A percentile compares a stretch with the other conserved stretches of the same genome.
These are phyloP conservation scores for Pseudozyma sp. DNA, from an alignment of 1,284 basidiomycete genomes.

Conservation along the genomic window DNA sequence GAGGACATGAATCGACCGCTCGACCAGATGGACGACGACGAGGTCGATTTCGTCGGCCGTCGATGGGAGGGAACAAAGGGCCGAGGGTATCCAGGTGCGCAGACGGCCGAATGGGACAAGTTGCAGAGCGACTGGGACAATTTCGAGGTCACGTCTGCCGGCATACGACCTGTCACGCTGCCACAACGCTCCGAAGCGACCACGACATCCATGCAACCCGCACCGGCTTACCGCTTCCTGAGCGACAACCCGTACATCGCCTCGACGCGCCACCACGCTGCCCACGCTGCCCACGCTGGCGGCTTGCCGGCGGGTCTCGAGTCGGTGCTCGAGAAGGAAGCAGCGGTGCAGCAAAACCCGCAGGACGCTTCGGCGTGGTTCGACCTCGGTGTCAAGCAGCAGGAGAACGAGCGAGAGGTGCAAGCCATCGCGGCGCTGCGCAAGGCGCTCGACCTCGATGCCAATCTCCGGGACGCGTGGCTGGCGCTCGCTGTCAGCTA, in stretches of 20 bases:
- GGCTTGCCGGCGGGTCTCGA: slow-evolving; percentile 51
- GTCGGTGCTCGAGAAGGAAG: slow-evolving; percentile 81
- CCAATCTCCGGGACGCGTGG: slow-evolving; percentile 76
- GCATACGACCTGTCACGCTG: slow-evolving; percentile 47
- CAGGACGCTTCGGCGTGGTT: slow-evolving; percentile 83
- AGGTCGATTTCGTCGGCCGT: slow-evolving; percentile 68
- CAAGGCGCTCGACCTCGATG: slow-evolving; percentile 84
- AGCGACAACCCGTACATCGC: slow-evolving; percentile 63
- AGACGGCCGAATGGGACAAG: slow-evolving; percentile 74
- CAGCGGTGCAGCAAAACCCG: slow-evolving; percentile 83
- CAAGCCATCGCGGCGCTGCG: slow-evolving; percentile 88
- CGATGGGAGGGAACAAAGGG: slow-evolving; percentile 58
- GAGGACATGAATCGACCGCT: slow-evolving; percentile 41
- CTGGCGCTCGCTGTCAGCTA: slow-evolving; percentile 90
- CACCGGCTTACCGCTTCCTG: slow-evolving; percentile 62
- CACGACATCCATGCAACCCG: slow-evolving; percentile 23
- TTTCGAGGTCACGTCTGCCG: slow-evolving; percentile 51
- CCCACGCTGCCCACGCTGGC: slow-evolving; percentile 40
- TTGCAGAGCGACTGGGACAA: slow-evolving; percentile 86
- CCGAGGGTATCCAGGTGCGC: slow-evolving; percentile 52
- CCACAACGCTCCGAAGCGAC: slow-evolving; percentile 14
- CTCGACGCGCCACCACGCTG: slow-evolving; percentile 48
- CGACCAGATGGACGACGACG: slow-evolving; percentile 58
- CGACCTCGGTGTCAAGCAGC: slow-evolving; percentile 93
- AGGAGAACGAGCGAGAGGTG: slow-evolving; percentile 95